Evolutionary conservation across 1,284 basidiomycete species (phyloP), one percentile per base, ranked within the genome.

Genomic region (Heterobasidion parviporum): DNA sequence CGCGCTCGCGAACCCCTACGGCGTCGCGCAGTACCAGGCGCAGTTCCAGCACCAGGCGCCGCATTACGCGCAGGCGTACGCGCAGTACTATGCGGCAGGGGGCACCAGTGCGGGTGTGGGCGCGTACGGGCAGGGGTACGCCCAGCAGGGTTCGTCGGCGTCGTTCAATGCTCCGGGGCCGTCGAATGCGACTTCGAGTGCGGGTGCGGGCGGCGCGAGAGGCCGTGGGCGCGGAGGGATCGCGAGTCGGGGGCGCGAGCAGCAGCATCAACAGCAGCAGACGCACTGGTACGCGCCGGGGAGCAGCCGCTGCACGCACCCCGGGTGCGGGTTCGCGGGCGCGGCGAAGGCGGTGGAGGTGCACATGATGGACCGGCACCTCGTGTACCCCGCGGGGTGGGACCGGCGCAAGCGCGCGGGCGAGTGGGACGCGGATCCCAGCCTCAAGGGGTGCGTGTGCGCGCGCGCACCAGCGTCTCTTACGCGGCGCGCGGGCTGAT

Each of bases 351-450:
- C 83, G 33, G 82, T 95, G 5, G 85, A 92, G 67, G 77, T 79
- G 18, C 94, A 96, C 67, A 90, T 87, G 80, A 94, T 93, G 83
- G 94, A 96, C 67, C 76, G 92, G 18, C 94, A 95, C 70, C 74
- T 95, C 52, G 85, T 94, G 52, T 94, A 85, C 62, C 88, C 89
- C 15, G 77, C 80, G 47, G 87, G 82, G 18, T 89, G 88, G 82
- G 78, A 89, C 53, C 79, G 83, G 57, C 77, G 76, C 59, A 81
- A 79, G 64, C 79, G 78, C 60, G 78, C 73, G 58, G 61, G 68
- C 8, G 84, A 84, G 50, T 88, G 87, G 82, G 89, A 92, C 65
- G 80, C 86, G 5, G 87, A 89, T 68, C 87, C 84, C 16, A 85
- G 81, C 70, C 72, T 88, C 56, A 87, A 80, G 71, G 85, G 86